These are phyloP conservation scores for sunflower (Helianthus annuus) DNA, from an alignment of 129 eudicot species.

Conservation along the genomic window DNA sequence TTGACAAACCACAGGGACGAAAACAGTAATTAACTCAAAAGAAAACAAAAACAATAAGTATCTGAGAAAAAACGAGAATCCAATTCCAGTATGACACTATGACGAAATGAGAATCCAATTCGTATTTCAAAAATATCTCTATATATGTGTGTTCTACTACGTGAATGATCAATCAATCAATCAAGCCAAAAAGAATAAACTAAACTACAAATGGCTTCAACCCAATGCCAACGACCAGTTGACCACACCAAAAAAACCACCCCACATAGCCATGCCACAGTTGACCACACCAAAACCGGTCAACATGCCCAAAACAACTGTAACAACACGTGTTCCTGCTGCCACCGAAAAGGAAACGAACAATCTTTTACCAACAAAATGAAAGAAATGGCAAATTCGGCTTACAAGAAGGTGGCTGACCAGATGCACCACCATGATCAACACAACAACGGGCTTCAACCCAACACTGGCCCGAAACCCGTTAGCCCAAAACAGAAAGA, in stretches of 20 bases:
- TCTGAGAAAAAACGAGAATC: conserved; percentile 16
- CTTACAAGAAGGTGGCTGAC: conserved; percentile 32
- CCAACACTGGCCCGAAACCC: conserved; percentile 17
- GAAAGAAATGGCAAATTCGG: conserved; percentile 37
- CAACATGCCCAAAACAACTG: conserved; percentile 27
- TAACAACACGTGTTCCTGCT: conserved; percentile 27
- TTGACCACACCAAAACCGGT: conserved; percentile 11
- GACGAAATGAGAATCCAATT: conserved; percentile 25
- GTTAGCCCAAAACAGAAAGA: conserved; percentile 20
- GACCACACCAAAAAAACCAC: conserved; percentile 25
- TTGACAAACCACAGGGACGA: too few relatives aligned
- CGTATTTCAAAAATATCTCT: conserved; percentile 16
- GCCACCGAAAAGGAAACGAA: conserved; percentile 25
- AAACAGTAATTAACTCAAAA: too few relatives aligned
- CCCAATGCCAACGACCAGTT: conserved; percentile 36
- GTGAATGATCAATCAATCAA: conserved; percentile 28
- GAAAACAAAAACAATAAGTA: conserved; percentile 13
- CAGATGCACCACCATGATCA: conserved; percentile 39
- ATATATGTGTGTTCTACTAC: conserved; percentile 15
- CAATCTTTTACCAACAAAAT: conserved; percentile 30
- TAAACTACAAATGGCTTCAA: conserved; percentile 34
- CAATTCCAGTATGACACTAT: conserved; percentile 21
- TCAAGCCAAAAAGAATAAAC: neutral
- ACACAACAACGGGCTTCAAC: conserved; percentile 16
- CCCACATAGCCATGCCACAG: conserved; percentile 17